Evolutionary conservation across 1,284 basidiomycete species (phyloP), one percentile per base, ranked within the genome.

Genomic region (Apiotrichum gracile): DNA sequence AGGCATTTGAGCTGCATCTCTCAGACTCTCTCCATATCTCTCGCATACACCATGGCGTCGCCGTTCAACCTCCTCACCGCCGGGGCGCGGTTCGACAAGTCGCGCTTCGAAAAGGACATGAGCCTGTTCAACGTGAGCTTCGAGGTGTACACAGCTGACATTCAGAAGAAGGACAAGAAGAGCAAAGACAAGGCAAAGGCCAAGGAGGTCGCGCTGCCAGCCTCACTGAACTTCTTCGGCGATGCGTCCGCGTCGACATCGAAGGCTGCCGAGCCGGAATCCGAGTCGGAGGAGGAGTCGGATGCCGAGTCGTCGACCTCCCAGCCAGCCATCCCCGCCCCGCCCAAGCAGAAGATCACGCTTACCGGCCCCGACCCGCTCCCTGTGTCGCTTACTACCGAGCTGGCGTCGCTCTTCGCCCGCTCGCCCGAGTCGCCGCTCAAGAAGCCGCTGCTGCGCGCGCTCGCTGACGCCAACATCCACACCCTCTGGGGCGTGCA

Each of bases 221-320:
- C 79, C 2, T 87, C 87, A 59, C 79, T 94, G 5, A 88, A 96
- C 71, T 92, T 92, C 73, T 94, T 93, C 77, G 89, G 87, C 61
- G 89, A 89, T 61, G 83, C 85, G 1, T 45, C 64, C 2, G 44
- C 58, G 46, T 42, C 38, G 71, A 24, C 54, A 47, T 65, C 72
- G 65, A 37, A 85, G 86, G 55, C 64, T 13, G 64, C 69, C 31
- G 61, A 61, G n/a, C 60, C 68, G 19, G 60, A 54, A 12, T 34
- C 41, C 13, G 61, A 64, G 21, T 55, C 58, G 4, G 62, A 63
- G 3, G 54, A 54, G 6, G 63, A 61, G 26, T 52, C 51, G 3
- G 61, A 64, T n/a, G 50, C 47, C 5, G 50, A 57, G 10, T 49
- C 52, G 16, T 49, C 51, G 7, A 52, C 57, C 10, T 47, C 55